A percentile compares a stretch with the other conserved stretches of the same genome.
Evolutionary conservation across 2,329 filamentous ascomycete species (phyloP).

Genomic region (Corinectria fuckeliana): DNA sequence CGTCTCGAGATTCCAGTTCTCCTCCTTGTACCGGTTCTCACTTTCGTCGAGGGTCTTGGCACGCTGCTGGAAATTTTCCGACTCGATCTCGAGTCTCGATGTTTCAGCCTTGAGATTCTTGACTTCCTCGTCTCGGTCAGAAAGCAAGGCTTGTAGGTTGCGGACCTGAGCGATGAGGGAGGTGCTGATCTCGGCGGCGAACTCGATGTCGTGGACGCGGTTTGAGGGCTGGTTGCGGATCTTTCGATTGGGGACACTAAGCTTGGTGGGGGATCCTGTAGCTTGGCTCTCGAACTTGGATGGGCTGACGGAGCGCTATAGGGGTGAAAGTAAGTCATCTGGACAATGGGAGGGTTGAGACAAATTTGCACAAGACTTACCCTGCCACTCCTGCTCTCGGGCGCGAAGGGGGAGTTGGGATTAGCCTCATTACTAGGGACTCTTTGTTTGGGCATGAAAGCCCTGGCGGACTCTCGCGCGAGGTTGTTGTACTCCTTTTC

Average conservation of each 20-base stretch:
- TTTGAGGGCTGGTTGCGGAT: conserved; percentile 88
- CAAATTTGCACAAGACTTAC: conserved; percentile 48
- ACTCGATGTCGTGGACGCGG: conserved; percentile 93
- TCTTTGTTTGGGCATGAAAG: conserved; percentile 85
- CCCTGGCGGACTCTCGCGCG: conserved; percentile 85
- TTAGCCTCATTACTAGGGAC: conserved; percentile 72
- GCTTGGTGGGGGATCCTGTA: conserved; percentile 85
- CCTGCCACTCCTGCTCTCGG: conserved; percentile 58
- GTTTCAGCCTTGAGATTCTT: conserved; percentile 77
- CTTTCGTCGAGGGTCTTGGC: conserved; percentile 87
- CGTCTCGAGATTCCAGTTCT: conserved; percentile 97
- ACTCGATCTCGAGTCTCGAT: conserved; percentile 81
- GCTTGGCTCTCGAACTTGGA: conserved; percentile 85
- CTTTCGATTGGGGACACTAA: conserved; percentile 85
- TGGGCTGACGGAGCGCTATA: conserved; percentile 72
- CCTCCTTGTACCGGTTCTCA: conserved; percentile 95
- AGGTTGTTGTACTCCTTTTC: conserved; percentile 97
- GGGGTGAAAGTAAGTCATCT: conserved; percentile 25
- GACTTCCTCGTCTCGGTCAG: conserved; percentile 86
- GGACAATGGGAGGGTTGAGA: not conserved
- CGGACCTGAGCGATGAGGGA: conserved; percentile 93
- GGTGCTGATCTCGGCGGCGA: conserved; percentile 97
- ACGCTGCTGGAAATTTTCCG: conserved; percentile 79
- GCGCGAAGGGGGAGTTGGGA: conserved; percentile 59
- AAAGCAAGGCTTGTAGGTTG: conserved; percentile 82